Conservation (phyloP, 2,329 filamentous ascomycete species). For the Cladophialophora chaetospira region DNA sequence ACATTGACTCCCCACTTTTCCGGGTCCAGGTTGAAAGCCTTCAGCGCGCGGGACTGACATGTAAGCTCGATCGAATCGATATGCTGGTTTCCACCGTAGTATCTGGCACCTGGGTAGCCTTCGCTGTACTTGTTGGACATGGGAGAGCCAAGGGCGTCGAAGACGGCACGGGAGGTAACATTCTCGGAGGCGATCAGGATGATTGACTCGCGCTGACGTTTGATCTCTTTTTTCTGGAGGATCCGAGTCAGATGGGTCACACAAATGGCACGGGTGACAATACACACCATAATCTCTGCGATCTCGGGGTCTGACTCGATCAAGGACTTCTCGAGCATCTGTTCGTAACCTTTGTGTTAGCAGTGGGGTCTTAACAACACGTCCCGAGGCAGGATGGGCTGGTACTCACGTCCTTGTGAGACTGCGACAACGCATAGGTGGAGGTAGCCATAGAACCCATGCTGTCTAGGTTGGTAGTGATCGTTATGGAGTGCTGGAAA, state of each 20-base stretch:
- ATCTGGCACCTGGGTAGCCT: slow-evolving; percentile 92
- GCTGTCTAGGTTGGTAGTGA: not conserved
- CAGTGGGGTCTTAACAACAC: not conserved
- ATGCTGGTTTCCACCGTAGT: slow-evolving; percentile 96
- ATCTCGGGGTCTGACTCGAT: slow-evolving; percentile 91
- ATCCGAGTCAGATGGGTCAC: not conserved
- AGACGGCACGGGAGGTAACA: slow-evolving; percentile 88
- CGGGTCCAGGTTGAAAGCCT: slow-evolving; percentile 79
- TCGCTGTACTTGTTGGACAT: slow-evolving; percentile 99
- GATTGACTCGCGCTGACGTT: slow-evolving; percentile 95
- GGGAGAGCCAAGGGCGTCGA: slow-evolving; percentile 87
- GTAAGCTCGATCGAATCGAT: slow-evolving; percentile 88
- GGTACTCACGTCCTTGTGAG: slow-evolving; percentile 64
- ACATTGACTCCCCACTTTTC: slow-evolving; percentile 97
- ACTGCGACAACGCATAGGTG: slow-evolving; percentile 65
- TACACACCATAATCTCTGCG: slow-evolving; percentile 87
- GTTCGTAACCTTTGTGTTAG: slow-evolving; percentile 31
- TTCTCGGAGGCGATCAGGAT: slow-evolving; percentile 96
- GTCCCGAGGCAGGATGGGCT: not conserved
- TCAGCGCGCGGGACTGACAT: slow-evolving; percentile 85
- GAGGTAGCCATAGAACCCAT: slow-evolving; percentile 41
- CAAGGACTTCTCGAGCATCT: slow-evolving; percentile 97
- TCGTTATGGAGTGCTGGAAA: not conserved
- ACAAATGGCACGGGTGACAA: not conserved
- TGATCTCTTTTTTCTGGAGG: slow-evolving; percentile 72